phyloP scores from a whole-genome alignment of 345 rosid genomes.

The Rubroshorea leprosula region DNA sequence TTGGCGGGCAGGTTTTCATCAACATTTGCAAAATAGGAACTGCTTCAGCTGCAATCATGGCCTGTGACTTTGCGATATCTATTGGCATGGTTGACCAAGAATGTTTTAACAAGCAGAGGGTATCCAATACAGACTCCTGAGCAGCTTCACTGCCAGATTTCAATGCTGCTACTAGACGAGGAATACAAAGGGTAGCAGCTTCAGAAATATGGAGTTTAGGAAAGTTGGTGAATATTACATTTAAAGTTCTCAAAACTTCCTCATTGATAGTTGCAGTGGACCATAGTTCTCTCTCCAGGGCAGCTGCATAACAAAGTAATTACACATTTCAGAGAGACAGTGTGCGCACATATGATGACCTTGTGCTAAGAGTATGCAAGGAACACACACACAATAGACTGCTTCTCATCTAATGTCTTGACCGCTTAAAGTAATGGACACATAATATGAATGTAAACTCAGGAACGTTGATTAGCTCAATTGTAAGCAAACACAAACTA shows the following conservation, averaged over 20 bases:
- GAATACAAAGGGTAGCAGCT: constrained; percentile 85
- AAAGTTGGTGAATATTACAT: constrained; percentile 74
- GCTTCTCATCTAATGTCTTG: neutral
- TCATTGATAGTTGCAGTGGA: constrained; percentile 65
- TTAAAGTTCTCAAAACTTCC: constrained; percentile 67
- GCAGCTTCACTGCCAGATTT: constrained; percentile 69
- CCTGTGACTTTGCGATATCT: constrained; percentile 75
- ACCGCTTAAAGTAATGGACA: neutral
- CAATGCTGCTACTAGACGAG: constrained; percentile 74
- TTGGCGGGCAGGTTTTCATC: constrained; percentile 79
- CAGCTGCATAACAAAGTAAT: constrained; percentile 51
- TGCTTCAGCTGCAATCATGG: constrained; percentile 82
- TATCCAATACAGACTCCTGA: constrained; percentile 72
- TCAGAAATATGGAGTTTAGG: constrained; percentile 82
- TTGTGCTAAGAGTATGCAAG: constrained; percentile 2
- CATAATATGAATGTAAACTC: neutral
- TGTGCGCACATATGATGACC: too few species aligned
- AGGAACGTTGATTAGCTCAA: neutral
- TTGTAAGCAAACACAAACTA: neutral
- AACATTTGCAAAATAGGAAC: constrained; percentile 73
- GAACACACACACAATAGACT: neutral
- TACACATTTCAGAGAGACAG: constrained; percentile 3
- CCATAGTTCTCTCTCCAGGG: constrained; percentile 87
- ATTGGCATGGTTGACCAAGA: constrained; percentile 77
- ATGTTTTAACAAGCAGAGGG: constrained; percentile 64